phyloP scores from a whole-genome alignment of 495 filamentous ascomycete genomes.

The Annulohypoxylon bovei region DNA sequence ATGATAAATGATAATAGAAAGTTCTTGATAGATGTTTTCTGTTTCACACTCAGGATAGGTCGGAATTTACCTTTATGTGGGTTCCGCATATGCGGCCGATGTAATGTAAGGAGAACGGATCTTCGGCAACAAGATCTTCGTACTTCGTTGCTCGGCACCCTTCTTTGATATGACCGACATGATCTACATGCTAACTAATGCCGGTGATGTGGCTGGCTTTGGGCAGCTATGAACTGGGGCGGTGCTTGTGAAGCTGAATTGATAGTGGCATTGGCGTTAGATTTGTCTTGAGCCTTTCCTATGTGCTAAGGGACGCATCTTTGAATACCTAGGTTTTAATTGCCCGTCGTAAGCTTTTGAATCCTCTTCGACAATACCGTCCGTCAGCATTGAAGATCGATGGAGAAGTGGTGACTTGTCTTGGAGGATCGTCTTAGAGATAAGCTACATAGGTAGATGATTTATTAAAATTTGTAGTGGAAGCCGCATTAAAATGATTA shows the following conservation, averaged over 20 bases:
- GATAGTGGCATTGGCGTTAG: neutral
- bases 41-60: neutral
- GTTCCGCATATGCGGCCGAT: neutral
- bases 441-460: neutral
- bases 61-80: neutral
- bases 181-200: constrained; percentile 15
- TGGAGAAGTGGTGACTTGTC: constrained; percentile 22
- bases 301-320: neutral
- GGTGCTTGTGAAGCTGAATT: neutral
- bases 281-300: neutral
- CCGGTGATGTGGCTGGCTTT: neutral
- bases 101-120: neutral
- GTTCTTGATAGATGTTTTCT: no score
- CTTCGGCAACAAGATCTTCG: constrained; percentile 6
- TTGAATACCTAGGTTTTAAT: neutral
- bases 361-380: neutral
- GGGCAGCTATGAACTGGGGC: neutral
- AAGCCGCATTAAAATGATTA: constrained; percentile 20
- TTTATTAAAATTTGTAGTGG: constrained; percentile 28
- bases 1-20: no score
- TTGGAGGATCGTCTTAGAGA: constrained; percentile 22
- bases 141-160: neutral
- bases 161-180: constrained; percentile 10
- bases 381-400: constrained; percentile 13
- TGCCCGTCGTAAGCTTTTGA: neutral